Conservation (phyloP, 1,284 basidiomycete species). For the Cerrena zonata region DNA sequence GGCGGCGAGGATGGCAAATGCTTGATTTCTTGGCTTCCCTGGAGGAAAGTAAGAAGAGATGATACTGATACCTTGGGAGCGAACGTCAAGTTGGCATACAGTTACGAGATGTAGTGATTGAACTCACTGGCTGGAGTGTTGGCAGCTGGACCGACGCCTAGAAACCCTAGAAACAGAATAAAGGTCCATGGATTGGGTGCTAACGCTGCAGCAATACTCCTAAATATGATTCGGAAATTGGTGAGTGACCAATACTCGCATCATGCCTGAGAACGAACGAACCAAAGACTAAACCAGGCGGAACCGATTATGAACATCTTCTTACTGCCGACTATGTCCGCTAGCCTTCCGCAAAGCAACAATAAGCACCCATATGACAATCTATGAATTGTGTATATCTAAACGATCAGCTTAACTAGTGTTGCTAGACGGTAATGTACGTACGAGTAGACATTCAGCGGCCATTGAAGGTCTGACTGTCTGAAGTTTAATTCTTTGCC, state of each 20-base stretch:
- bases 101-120: no score
- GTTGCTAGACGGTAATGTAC: no score
- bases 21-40: constrained; percentile 25
- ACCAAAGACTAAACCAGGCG: constrained; percentile 28
- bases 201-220: constrained; percentile 29
- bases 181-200: constrained; percentile 23
- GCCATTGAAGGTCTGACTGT: constrained; percentile 37
- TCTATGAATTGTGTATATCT: constrained; percentile 12
- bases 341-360: constrained; percentile 32
- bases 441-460: constrained; percentile 35
- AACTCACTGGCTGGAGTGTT: constrained; percentile 24
- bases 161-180: constrained; percentile 29
- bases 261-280: constrained; percentile 6
- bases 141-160: constrained; percentile 28
- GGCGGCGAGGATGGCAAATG: constrained; percentile 29
- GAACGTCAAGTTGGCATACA: no score
- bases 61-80: constrained; percentile 23
- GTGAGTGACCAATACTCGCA: no score
- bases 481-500: constrained; percentile 32
- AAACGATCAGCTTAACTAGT: background rate
- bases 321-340: constrained; percentile 35
- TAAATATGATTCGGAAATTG: no score
- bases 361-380: constrained; percentile 29
- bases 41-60: constrained; percentile 22
- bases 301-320: constrained; percentile 35